Conservation (phyloP, 2,329 filamentous ascomycete genomes). For the Colletotrichum plurivorum region DNA sequence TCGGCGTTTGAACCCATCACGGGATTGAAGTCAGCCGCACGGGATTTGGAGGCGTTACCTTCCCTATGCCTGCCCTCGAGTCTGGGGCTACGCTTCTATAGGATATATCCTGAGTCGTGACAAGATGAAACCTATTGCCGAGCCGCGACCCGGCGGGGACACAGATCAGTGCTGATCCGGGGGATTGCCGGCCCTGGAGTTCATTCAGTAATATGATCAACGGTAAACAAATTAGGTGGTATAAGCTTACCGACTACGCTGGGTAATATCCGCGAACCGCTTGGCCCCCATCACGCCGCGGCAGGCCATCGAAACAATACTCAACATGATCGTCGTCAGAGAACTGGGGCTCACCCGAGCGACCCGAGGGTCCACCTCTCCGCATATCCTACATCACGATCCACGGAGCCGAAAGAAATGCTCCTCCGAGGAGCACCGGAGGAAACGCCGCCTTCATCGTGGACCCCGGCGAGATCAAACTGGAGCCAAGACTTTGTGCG, state of each 20-base stretch:
- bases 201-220: not conserved
- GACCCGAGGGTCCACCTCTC: not conserved
- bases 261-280: not conserved
- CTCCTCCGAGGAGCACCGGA: not conserved
- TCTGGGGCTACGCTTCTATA: no score
- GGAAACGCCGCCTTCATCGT: not conserved
- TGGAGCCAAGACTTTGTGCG: not conserved
- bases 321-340: conserved; percentile 13
- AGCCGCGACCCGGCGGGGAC: not conserved
- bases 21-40: not conserved
- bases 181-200: not conserved
- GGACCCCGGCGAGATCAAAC: not conserved
- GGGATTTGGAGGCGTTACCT: not conserved
- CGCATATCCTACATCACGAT: not conserved
- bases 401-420: not conserved
- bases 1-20: not conserved
- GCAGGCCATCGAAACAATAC: conserved; percentile 20
- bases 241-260: not conserved
- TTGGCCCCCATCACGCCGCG: not conserved
- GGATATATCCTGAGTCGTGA: not conserved
- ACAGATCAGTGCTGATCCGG: not conserved
- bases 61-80: not conserved
- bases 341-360: not conserved
- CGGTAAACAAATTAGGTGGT: not conserved
- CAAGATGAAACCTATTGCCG: not conserved